Evolutionary conservation across 129 eudicot genomes (phyloP).

Genomic region (Rutidosis leptorrhynchoides): DNA sequence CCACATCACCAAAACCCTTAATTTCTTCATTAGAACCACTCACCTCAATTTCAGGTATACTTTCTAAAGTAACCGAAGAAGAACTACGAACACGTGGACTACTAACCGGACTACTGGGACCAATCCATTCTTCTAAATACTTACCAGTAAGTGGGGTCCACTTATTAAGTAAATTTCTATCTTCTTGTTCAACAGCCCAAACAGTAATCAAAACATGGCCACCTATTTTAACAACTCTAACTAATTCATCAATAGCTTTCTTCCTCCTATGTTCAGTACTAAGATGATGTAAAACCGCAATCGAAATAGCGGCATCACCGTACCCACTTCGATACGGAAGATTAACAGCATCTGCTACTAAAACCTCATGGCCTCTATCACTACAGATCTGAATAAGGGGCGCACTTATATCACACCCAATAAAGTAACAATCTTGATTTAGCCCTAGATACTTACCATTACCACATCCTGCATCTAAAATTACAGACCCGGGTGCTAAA

Average conservation of each 20-base stretch:
- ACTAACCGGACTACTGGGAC: conserved; percentile 77
- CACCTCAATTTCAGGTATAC: conserved; percentile 76
- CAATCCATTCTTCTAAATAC: conserved; percentile 86
- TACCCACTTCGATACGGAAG: conserved; percentile 74
- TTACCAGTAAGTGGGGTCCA: conserved; percentile 85
- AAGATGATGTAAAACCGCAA: conserved; percentile 92
- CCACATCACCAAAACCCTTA: conserved; percentile 23
- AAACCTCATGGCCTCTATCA: conserved; percentile 75
- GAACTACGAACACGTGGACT: conserved; percentile 58
- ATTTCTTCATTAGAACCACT: conserved; percentile 29
- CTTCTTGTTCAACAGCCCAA: conserved; percentile 98
- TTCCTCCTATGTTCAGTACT: conserved; percentile 79
- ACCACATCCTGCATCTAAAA: conserved; percentile 97
- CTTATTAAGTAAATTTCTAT: conserved; percentile 57
- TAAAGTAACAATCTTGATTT: conserved; percentile 59
- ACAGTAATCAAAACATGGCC: conserved; percentile 89
- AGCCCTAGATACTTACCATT: conserved; percentile 88
- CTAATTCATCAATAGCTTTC: conserved; percentile 77
- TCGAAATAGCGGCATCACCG: conserved; percentile 90
- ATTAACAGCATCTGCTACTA: conserved; percentile 92
- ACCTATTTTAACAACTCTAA: conserved; percentile 71
- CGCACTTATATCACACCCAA: conserved; percentile 89
- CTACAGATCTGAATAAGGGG: conserved; percentile 73
- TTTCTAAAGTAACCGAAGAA: conserved; percentile 44
- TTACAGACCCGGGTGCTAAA: conserved; percentile 62